Percentiles rank a stretch among this genome's conserved stretches.
Conservation (phyloP, 345 rosid genomes). For the Gossypium turneri region DNA sequence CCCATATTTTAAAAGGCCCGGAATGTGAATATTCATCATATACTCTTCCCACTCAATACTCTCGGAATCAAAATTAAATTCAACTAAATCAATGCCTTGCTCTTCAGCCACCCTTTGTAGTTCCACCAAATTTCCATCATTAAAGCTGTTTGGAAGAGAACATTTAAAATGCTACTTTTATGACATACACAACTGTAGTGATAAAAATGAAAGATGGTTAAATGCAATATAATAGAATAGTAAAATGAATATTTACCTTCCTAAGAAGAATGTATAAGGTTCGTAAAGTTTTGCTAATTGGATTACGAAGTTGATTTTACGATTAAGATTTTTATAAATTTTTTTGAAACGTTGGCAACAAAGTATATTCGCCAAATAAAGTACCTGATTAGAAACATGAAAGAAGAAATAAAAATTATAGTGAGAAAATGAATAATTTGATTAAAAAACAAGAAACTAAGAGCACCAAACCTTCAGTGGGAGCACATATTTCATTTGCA, state of each 20-base stretch:
- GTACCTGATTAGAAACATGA: not conserved
- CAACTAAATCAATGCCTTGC: slow-evolving; percentile 24
- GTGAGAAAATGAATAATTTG: not conserved
- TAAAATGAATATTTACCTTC: not conserved
- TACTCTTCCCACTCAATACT: slow-evolving; percentile 63
- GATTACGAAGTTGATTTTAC: not conserved
- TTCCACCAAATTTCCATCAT: slow-evolving; percentile 50
- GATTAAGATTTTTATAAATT: not conserved
- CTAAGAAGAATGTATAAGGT: not conserved
- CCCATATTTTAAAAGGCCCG: slow-evolving; percentile 51
- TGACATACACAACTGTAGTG: not conserved
- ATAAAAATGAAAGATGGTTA: not conserved
- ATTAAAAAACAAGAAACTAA: not conserved
- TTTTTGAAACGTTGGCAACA: not conserved
- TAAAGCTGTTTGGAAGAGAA: not conserved
- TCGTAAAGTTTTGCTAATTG: not conserved
- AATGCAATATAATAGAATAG: not conserved
- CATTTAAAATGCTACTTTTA: not conserved
- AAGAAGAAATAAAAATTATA: too few relatives aligned
- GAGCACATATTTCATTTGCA: not conserved
- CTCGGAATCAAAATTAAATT: slow-evolving; percentile 55
- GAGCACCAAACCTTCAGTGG: slow-evolving; percentile 1
- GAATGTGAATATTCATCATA: slow-evolving; percentile 48
- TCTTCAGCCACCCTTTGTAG: slow-evolving; percentile 35
- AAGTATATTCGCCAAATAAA: not conserved